Evolutionary conservation across 2,329 filamentous ascomycete species (phyloP).

Genomic region (Trichoderma sp.): DNA sequence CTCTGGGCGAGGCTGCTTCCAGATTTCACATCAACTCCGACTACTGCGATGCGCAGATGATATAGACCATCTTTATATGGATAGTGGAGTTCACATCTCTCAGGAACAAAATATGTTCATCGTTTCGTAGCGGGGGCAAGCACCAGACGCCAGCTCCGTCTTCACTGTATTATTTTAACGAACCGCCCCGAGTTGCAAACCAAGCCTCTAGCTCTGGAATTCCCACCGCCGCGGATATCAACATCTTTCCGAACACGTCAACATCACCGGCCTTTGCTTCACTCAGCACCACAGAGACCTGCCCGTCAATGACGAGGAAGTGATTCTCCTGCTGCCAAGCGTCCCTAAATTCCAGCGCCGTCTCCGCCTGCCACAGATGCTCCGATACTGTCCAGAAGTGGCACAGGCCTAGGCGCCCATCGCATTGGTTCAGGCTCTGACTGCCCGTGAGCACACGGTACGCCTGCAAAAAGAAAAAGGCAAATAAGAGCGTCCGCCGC

Average conservation of each 20-base stretch:
- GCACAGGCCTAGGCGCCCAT: slow-evolving; percentile 38
- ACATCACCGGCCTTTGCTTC: slow-evolving; percentile 48
- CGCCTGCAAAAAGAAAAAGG: slow-evolving; percentile 50
- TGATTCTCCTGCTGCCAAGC: slow-evolving; percentile 45
- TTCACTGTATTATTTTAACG: slow-evolving; percentile 7
- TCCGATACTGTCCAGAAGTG: slow-evolving; percentile 48
- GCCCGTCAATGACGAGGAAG: slow-evolving; percentile 41
- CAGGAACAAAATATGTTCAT: too few relatives aligned
- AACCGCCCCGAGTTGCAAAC: slow-evolving; percentile 37
- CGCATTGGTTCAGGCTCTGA: slow-evolving; percentile 34
- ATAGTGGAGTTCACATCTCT: too few relatives aligned
- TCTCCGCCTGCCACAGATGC: slow-evolving; percentile 45
- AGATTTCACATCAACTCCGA: too few relatives aligned
- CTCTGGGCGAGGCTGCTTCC: too few relatives aligned
- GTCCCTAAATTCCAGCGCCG: slow-evolving; percentile 44
- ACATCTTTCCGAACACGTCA: slow-evolving; percentile 48
- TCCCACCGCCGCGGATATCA: slow-evolving; percentile 40
- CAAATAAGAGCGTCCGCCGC: slow-evolving; percentile 54
- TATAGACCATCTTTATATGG: too few relatives aligned
- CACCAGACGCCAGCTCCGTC: not conserved
- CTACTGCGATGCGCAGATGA: too few relatives aligned
- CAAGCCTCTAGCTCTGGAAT: slow-evolving; percentile 42
- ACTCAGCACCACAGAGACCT: slow-evolving; percentile 37
- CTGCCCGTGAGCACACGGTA: slow-evolving; percentile 43
- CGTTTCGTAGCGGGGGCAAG: too few relatives aligned